phyloP scores from a whole-genome alignment of 768 basidiomycete species.

The Leccinum imitatum region DNA sequence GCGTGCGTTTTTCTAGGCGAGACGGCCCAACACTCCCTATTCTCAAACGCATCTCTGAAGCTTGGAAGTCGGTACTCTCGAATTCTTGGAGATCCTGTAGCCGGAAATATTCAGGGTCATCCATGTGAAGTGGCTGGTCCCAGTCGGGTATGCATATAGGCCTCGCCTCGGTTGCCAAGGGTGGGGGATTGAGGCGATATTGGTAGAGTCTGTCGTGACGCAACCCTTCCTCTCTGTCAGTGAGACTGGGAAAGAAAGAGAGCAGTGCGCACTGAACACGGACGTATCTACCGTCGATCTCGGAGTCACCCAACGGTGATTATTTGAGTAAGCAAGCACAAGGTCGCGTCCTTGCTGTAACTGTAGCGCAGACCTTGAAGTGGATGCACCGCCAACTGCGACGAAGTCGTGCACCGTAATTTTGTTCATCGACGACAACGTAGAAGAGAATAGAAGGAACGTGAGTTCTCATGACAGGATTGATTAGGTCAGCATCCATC shows the following conservation, averaged over 20 bases:
- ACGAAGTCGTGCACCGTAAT: constrained; percentile 27
- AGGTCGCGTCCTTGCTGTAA: constrained; percentile 25
- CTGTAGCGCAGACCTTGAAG: background rate
- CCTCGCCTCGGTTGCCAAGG: background rate
- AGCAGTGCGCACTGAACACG: constrained; percentile 23
- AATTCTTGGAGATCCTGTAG: constrained; percentile 47
- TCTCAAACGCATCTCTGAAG: constrained; percentile 2
- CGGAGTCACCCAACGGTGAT: constrained; percentile 22
- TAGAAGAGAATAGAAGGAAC: too few species aligned
- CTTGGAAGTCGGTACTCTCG: constrained; percentile 33
- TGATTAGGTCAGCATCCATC: background rate
- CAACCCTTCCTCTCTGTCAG: constrained; percentile 21
- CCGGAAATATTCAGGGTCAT: constrained; percentile 37
- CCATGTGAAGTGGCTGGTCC: constrained; percentile 32
- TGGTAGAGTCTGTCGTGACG: constrained; percentile 20
- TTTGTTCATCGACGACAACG: background rate
- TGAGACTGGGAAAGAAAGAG: background rate
- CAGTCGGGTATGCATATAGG: constrained; percentile 35
- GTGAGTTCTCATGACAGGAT: background rate
- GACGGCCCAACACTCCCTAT: background rate
- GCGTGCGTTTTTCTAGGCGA: constrained; percentile 13
- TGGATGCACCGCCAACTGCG: background rate
- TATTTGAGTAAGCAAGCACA: constrained; percentile 13
- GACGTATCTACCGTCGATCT: constrained; percentile 11
- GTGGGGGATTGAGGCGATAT: constrained; percentile 24